Percentiles rank a stretch among this genome's conserved stretches.
Evolutionary conservation across 257 asterid genomes (phyloP).

Genomic region (Ilex aquifolium): DNA sequence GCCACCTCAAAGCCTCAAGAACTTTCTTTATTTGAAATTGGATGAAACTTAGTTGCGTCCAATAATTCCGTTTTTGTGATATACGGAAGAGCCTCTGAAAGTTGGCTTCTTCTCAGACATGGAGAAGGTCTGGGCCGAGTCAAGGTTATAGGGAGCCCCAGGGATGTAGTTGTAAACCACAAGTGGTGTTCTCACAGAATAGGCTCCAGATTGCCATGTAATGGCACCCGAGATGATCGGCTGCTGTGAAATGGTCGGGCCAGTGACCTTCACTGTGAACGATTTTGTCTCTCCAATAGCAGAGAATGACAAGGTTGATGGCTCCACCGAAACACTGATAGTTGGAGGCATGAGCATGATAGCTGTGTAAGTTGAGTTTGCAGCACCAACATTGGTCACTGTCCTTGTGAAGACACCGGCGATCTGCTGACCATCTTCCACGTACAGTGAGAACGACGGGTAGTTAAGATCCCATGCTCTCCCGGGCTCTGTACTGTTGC

Average conservation of each 20-base stretch:
- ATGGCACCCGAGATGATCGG: constrained; percentile 42
- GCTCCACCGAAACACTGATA: constrained; percentile 21
- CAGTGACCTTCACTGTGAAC: constrained; percentile 36
- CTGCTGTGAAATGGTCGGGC: constrained; percentile 40
- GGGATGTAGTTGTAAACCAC: constrained; percentile 37
- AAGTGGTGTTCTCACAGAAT: constrained; percentile 41
- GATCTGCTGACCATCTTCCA: constrained; percentile 29
- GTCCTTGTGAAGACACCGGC: constrained; percentile 27
- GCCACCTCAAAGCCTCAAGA: no score
- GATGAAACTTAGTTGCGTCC: constrained; percentile 14
- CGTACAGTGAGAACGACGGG: constrained; percentile 41
- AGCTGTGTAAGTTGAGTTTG: constrained; percentile 31
- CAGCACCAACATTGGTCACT: constrained; percentile 38
- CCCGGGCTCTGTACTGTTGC: constrained; percentile 26
- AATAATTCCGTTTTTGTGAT: constrained; percentile 15
- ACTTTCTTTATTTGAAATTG: neutral
- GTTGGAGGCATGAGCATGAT: constrained; percentile 7
- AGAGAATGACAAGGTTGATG: constrained; percentile 36
- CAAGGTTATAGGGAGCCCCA: constrained; percentile 25
- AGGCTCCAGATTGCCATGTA: constrained; percentile 36
- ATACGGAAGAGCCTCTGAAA: constrained; percentile 13
- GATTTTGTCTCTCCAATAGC: constrained; percentile 37
- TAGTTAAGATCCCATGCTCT: constrained; percentile 44
- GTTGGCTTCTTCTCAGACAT: neutral
- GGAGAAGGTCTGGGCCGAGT: neutral